Evolutionary conservation across 192 early-diverging fungal species (phyloP).

Genomic region (Diversispora eburnea): DNA sequence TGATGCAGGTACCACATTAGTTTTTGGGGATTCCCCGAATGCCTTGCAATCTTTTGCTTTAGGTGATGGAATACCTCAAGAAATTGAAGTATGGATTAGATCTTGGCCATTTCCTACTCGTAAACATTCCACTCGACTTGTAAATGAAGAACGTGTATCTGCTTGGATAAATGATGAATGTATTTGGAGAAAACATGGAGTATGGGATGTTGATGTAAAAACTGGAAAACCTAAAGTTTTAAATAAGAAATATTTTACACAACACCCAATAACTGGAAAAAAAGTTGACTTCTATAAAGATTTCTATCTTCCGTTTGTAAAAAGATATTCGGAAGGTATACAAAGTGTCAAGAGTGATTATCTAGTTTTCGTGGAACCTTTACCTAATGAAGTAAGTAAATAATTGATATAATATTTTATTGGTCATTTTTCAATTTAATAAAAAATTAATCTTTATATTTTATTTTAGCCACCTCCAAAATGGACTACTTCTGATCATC

Average conservation of each 20-base stretch:
- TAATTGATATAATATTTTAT: not conserved
- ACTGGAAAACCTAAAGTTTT: constrained; percentile 50
- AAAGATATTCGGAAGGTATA: constrained; percentile 59
- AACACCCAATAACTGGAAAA: constrained; percentile 52
- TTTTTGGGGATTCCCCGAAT: constrained; percentile 67
- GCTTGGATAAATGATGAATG: constrained; percentile 67
- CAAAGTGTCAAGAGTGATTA: constrained; percentile 47
- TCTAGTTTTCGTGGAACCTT: constrained; percentile 73
- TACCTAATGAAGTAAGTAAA: constrained; percentile 66
- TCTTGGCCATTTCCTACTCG: constrained; percentile 74
- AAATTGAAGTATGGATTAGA: constrained; percentile 72
- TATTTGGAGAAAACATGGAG: constrained; percentile 75
- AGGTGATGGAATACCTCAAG: constrained; percentile 64
- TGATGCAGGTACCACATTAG: constrained; percentile 61
- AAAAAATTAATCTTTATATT: not conserved
- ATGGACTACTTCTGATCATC: constrained; percentile 42
- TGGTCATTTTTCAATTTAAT: not conserved
- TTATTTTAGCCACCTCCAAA: constrained; percentile 41
- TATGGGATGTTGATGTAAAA: constrained; percentile 59
- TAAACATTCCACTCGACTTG: constrained; percentile 44
- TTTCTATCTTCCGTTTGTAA: constrained; percentile 74
- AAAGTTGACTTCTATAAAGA: constrained; percentile 61
- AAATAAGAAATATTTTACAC: constrained; percentile 65
- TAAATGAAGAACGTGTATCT: constrained; percentile 56
- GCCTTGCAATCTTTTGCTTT: constrained; percentile 76